Percentiles rank a stretch among this genome's conserved stretches.
These are phyloP conservation scores for Misopates orontium DNA, from an alignment of 257 asterid genomes.

Conservation along the genomic window DNA sequence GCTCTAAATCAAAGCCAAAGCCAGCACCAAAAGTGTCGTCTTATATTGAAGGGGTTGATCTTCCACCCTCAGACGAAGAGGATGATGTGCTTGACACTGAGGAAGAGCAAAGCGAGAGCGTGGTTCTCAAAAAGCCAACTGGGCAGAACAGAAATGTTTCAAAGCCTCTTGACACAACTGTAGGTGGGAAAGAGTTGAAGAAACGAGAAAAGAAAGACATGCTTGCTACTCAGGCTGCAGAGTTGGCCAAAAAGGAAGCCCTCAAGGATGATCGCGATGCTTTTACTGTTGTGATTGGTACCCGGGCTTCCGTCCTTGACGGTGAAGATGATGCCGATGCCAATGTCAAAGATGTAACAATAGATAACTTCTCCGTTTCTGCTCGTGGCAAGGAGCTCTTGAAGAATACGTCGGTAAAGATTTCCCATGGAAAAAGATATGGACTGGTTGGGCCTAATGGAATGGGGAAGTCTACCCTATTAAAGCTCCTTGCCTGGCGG, in stretches of 20 bases:
- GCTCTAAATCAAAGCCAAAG: slow-evolving; percentile 47
- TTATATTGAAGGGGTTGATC: slow-evolving; percentile 53
- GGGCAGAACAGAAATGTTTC: slow-evolving; percentile 36
- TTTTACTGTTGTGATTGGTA: slow-evolving; percentile 69
- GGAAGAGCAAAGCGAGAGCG: slow-evolving; percentile 36
- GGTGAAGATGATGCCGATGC: slow-evolving; percentile 75
- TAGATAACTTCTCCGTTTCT: slow-evolving; percentile 65
- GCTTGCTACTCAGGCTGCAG: slow-evolving; percentile 52
- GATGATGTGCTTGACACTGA: slow-evolving; percentile 42
- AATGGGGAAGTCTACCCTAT: slow-evolving; percentile 65
- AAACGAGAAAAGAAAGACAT: slow-evolving; percentile 64
- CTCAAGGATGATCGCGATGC: slow-evolving; percentile 73
- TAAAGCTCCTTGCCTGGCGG: slow-evolving; percentile 62
- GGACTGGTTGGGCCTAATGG: slow-evolving; percentile 77
- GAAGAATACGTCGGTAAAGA: slow-evolving; percentile 57
- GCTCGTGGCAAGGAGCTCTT: slow-evolving; percentile 71
- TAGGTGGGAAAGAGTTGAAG: slow-evolving; percentile 50
- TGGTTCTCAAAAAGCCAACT: slow-evolving; percentile 16
- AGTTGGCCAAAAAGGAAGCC: slow-evolving; percentile 60
- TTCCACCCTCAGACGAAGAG: slow-evolving; percentile 72
- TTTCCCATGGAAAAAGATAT: slow-evolving; percentile 73
- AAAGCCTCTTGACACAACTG: slow-evolving; percentile 41
- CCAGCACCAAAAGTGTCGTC: slow-evolving; percentile 46
- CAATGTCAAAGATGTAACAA: slow-evolving; percentile 64
- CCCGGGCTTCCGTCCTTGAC: slow-evolving; percentile 61